phyloP scores from a whole-genome alignment of 2,329 filamentous ascomycete species.

The Graphilbum ipis-grandicollis region DNA sequence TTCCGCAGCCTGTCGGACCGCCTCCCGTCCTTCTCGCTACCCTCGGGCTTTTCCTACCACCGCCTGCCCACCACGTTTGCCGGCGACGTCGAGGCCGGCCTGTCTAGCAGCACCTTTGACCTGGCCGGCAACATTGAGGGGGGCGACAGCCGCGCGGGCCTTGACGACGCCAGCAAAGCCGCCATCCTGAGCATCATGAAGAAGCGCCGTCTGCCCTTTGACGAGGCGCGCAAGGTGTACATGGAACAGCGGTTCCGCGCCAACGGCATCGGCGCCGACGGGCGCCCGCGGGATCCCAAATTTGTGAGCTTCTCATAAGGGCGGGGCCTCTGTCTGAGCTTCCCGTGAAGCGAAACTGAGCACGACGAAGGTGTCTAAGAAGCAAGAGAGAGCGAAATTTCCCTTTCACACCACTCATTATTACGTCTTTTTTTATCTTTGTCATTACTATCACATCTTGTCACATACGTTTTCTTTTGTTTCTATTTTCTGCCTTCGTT shows the following conservation, averaged over 20 bases:
- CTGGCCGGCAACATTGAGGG: constrained; percentile 62
- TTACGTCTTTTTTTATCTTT: too few relatives aligned
- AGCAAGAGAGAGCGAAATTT: too few relatives aligned
- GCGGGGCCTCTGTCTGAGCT: too few relatives aligned
- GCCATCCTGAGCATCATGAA: constrained; percentile 89
- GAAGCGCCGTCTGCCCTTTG: constrained; percentile 63
- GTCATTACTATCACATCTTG: too few relatives aligned
- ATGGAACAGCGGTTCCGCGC: constrained; percentile 75
- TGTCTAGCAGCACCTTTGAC: constrained; percentile 72
- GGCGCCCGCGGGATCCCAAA: constrained; percentile 77
- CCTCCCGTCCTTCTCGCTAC: constrained; percentile 30
- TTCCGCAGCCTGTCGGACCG: constrained; percentile 13
- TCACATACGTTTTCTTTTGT: too few relatives aligned
- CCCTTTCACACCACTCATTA: too few relatives aligned
- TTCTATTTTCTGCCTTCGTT: too few relatives aligned
- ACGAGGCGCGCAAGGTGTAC: constrained; percentile 74
- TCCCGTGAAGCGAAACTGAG: too few relatives aligned
- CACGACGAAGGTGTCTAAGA: too few relatives aligned
- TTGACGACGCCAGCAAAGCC: constrained; percentile 64
- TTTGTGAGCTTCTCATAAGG: constrained; percentile 79
- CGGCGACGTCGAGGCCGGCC: constrained; percentile 72
- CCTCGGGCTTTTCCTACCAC: constrained; percentile 48
- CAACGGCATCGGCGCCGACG: constrained; percentile 79
- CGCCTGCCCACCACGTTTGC: constrained; percentile 71
- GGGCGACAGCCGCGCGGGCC: constrained; percentile 61